These are phyloP conservation scores for Coemansia sp. DNA, from an alignment of 192 early-diverging fungal species.

Conservation along the genomic window DNA sequence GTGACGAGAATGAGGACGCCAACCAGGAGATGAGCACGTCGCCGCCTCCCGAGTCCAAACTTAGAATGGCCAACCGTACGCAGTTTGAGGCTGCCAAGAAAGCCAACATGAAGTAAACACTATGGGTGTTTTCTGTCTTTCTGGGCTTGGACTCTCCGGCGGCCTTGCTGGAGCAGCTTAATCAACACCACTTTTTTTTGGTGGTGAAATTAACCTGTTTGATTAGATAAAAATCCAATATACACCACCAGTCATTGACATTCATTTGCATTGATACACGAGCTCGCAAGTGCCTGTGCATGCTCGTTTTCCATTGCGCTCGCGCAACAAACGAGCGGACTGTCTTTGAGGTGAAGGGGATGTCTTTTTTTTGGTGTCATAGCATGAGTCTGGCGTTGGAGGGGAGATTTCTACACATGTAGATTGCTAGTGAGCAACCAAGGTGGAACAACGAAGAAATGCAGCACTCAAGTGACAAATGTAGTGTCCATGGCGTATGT, in stretches of 20 bases:
- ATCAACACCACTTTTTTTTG: background rate
- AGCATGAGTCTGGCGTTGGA: background rate
- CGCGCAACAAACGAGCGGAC: too few relatives aligned
- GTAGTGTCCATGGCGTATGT: background rate
- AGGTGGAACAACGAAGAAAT: background rate
- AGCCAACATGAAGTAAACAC: conserved; percentile 1
- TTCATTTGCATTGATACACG: background rate
- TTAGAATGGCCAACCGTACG: conserved; percentile 10
- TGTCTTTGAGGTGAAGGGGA: too few relatives aligned
- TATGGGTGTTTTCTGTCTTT: background rate
- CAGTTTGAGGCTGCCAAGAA: conserved; percentile 15
- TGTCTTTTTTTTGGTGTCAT: background rate
- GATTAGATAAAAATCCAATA: background rate
- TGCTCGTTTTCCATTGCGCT: too few relatives aligned
- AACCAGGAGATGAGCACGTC: background rate
- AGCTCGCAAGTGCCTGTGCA: background rate
- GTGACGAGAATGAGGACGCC: background rate
- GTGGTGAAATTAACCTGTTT: background rate
- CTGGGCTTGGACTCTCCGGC: background rate
- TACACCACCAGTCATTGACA: background rate
- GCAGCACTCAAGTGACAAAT: background rate
- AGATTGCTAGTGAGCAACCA: background rate
- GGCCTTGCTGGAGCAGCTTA: background rate
- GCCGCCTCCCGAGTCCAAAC: conserved; percentile 9
- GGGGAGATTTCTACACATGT: background rate